These are phyloP conservation scores for Orbilia blumenaviensis DNA, from an alignment of 2,329 filamentous ascomycete genomes.

Conservation along the genomic window DNA sequence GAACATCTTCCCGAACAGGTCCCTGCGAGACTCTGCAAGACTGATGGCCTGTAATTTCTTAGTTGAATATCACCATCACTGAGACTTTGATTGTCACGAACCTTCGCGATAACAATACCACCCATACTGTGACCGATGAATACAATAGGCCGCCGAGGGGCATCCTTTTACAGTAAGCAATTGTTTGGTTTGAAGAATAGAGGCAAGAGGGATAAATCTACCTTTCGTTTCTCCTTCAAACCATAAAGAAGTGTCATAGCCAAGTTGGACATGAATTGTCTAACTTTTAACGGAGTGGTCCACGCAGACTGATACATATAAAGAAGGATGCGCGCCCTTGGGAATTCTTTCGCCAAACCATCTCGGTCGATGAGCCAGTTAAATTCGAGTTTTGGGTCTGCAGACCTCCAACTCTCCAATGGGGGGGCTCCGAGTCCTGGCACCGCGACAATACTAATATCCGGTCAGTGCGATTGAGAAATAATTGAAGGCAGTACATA, in stretches of 20 bases:
- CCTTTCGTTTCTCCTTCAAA: conserved; percentile 60
- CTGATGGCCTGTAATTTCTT: conserved; percentile 18
- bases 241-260: conserved; percentile 61
- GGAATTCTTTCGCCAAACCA: conserved; percentile 62
- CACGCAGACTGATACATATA: conserved; percentile 64
- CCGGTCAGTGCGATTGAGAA: neutral
- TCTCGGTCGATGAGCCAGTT: conserved; percentile 62
- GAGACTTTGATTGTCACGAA: neutral
- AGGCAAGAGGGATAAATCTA: neutral
- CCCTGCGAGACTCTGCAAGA: conserved; percentile 60
- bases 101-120: conserved; percentile 63
- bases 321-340: conserved; percentile 61
- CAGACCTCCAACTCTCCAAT: conserved; percentile 62
- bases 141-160: conserved; percentile 61
- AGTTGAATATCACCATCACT: neutral
- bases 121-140: conserved; percentile 65
- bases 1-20: conserved; percentile 62
- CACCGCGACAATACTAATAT: conserved; percentile 61
- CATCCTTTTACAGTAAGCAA: conserved; percentile 54
- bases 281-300: conserved; percentile 62
- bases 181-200: neutral
- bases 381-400: conserved; percentile 59
- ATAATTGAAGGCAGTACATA: conserved; percentile 52
- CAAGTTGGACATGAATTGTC: conserved; percentile 62
- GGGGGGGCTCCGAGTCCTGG: conserved; percentile 62